Base-by-base conservation (phyloP, 2,329 filamentous ascomycete genomes). In the Calonectria honghensis region DNA sequence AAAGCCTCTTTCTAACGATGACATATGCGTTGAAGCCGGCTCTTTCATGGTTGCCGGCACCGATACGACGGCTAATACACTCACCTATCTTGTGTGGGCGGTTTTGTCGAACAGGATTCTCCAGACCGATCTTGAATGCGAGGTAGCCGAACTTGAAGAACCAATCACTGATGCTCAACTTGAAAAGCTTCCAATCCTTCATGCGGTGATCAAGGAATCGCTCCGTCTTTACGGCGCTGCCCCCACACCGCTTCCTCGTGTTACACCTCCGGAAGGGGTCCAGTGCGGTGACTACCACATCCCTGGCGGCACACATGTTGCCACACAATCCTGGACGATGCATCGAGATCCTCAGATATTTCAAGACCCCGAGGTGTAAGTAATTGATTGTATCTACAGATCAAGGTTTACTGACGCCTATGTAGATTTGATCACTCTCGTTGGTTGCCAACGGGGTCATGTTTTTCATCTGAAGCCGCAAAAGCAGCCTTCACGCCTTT, bases 261-360 rank as follows among this genome's bases (percentile, higher is more conserved):
- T 59, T 6, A 31, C 32, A 27, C 54, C 54, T 6, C 32, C 54
- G 27, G 54, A 5, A 59, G 54, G 54, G 11, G 32, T 39, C 20
- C 6, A 59, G 54, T 37, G 35, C 2, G 54, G 54, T 9, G n/a
- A 35, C 14, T 59, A 59, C 32, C 13, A 59, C n/a, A 59, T 59
- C n/a, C 54, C 54, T 9, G 54, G 20, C 10, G 54, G 54, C 2
- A 59, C 54, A 2, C 54, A 59, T 31, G 32, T 59, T 27, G 20
- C 54, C 2, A 59, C 54, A 3, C 54, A 59, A 16, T 59, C 54
- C 3, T 59, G 54, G 54, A 59, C 54, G 4, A 59, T 59, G 54
- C 54, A 59, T 39, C 32, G 54, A 9, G 54, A 59, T 59, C 54
- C 54, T 9, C 10, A 59, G 32, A 37, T 59, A 59, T 59, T 59